Evolutionary conservation across 306 rosid genomes (phyloP).

Genomic region (Gillenia trifoliata): DNA sequence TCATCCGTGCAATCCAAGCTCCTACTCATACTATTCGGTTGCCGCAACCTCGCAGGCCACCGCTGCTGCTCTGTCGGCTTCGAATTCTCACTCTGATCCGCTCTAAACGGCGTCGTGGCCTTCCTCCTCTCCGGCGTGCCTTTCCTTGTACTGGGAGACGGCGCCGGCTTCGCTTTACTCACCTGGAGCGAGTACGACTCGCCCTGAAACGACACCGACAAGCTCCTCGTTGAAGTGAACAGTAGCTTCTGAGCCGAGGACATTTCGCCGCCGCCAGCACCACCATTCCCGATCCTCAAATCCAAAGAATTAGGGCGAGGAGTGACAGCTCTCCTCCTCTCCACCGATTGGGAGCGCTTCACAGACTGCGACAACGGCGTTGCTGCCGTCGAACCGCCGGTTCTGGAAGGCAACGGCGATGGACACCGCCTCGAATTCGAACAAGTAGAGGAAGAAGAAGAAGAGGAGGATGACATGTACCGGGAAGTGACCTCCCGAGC

Average conservation of each 20-base stretch:
- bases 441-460: constrained; percentile 25
- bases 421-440: constrained; percentile 44
- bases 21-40: constrained; percentile 43
- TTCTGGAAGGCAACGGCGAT: constrained; percentile 56
- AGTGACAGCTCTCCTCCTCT: constrained; percentile 50
- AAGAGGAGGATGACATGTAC: constrained; percentile 52
- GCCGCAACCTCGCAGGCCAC: constrained; percentile 55
- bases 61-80: constrained; percentile 63
- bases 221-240: constrained; percentile 75
- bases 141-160: constrained; percentile 51
- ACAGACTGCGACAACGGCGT: constrained; percentile 24
- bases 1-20: constrained; percentile 58
- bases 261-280: constrained; percentile 31
- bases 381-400: constrained; percentile 24
- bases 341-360: constrained; percentile 61
- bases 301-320: constrained; percentile 45
- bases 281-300: constrained; percentile 26
- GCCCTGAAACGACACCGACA: constrained; percentile 89
- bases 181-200: constrained; percentile 84
- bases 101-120: constrained; percentile 35
- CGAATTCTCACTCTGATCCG: constrained; percentile 46
- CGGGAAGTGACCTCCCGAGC: constrained; percentile 75
- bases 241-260: constrained; percentile 70
- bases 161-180: constrained; percentile 59
- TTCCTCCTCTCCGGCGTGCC: constrained; percentile 79